These are phyloP conservation scores for Cladophialophora carrionii DNA, from an alignment of 2,329 filamentous ascomycete genomes.

Conservation along the genomic window DNA sequence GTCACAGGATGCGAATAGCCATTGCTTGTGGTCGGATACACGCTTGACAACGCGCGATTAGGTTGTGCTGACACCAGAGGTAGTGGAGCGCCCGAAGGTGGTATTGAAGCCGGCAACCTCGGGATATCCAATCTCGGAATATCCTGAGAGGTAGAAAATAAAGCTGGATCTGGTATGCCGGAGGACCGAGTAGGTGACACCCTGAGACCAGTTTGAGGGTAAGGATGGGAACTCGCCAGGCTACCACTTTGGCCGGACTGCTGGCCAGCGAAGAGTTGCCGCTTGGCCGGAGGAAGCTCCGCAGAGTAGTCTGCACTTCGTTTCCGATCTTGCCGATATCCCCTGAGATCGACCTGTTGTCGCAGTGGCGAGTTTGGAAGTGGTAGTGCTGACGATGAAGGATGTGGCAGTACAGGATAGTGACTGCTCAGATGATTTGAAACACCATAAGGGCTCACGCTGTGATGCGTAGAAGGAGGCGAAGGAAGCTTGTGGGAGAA, in stretches of 20 bases:
- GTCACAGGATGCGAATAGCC: conserved; percentile 56
- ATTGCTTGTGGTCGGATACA: conserved; percentile 65
- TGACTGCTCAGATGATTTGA: conserved; percentile 23
- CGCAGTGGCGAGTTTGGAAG: conserved; percentile 35
- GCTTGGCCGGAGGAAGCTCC: conserved; percentile 62
- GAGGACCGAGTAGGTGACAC: conserved; percentile 16
- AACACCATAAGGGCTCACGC: conserved; percentile 21
- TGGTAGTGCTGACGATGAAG: conserved; percentile 28
- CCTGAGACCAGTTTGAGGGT: conserved; percentile 16
- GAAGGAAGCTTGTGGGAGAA: conserved; percentile 42
- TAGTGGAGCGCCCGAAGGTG: conserved; percentile 17
- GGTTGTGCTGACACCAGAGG: conserved; percentile 44
- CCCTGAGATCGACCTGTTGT: conserved; percentile 30
- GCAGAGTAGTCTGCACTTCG: conserved; percentile 60
- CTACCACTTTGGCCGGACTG: conserved; percentile 6
- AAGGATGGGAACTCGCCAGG: conserved; percentile 28
- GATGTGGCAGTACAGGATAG: conserved; percentile 36
- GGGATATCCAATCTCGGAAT: conserved; percentile 34
- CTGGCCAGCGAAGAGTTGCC: conserved; percentile 39
- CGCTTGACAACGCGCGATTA: conserved; percentile 72
- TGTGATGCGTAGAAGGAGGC: conserved; percentile 35
- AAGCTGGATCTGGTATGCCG: not conserved
- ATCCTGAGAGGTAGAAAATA: conserved; percentile 37
- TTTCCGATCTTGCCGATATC: conserved; percentile 57
- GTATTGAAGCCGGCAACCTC: conserved; percentile 21